These are phyloP conservation scores for Botryotinia narcissicola DNA, from an alignment of 2,329 filamentous ascomycete species.

Conservation along the genomic window DNA sequence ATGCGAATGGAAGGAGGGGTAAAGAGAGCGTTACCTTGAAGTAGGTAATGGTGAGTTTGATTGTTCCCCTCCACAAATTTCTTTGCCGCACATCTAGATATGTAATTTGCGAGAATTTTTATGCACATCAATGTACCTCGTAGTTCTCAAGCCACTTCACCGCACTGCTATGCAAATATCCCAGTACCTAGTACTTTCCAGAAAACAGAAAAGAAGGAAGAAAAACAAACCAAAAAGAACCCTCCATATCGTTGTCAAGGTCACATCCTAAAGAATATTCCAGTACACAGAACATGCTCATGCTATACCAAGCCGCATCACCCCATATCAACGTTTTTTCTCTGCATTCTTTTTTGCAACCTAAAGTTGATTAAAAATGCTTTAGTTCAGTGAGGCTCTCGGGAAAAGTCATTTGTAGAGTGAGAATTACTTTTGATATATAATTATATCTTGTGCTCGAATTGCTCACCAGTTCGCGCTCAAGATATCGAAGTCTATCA, in stretches of 20 bases:
- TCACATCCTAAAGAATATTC: background rate
- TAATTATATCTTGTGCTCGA: no score
- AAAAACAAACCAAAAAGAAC: background rate
- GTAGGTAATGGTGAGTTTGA: background rate
- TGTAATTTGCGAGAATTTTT: background rate
- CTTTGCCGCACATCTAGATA: background rate
- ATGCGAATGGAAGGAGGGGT: background rate
- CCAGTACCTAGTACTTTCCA: background rate
- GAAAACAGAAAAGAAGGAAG: background rate
- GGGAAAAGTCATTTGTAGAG: no score
- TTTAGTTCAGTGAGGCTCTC: no score
- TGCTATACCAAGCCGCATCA: background rate
- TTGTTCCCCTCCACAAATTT: background rate
- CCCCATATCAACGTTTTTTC: background rate
- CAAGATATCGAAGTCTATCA: no score
- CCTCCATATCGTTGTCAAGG: background rate
- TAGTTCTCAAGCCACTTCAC: background rate
- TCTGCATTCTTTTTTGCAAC: background rate
- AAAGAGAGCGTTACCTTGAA: background rate
- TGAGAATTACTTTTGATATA: no score
- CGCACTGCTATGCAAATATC: background rate
- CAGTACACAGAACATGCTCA: background rate
- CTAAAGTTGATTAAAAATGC: no score
- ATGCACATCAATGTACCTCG: background rate
- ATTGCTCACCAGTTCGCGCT: no score